Evolutionary conservation across 164 flowering plant genomes (phyloP), one percentile per base, ranked within the genome.

Genomic region (Magnolia officinalis): DNA sequence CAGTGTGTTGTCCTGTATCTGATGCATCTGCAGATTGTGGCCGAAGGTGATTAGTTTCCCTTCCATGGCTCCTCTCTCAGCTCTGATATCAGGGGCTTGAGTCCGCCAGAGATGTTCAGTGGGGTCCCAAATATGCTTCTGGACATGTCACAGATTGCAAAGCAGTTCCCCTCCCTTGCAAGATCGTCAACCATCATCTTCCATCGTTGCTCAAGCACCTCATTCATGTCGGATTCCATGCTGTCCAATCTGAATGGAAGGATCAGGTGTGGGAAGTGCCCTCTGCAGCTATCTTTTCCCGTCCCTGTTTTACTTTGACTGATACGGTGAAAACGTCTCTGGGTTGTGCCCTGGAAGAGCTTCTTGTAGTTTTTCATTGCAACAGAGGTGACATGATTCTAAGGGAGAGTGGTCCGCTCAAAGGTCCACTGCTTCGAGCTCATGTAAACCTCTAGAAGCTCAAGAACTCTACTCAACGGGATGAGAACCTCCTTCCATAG

Each of bases 191-290:
- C 87, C 84, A 85, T 86, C 68, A 87, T 76, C 73, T 61, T 49
- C 90, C 90, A 88, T 61, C 86, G 90, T 37, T 85, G 80, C 81
- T 86, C 90, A 1, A 84, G 85, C 49, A 86, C 89, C 72, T 78
- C 51, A 11, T 75, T 82, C 5, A 72, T 8, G 45, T 79, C 20
- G 0, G 82, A 76, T 7, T 51, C 75, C 11, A 5, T 1, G 9
- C 71, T 55, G 9, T 55, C 67, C 13, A 29, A 61, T 6, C 61
- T 10, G 16, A 31, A 31, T 16, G 71, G 18, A 37, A 89, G 20
- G 14, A 89, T 84, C 84, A 84, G 86, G 70, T 89, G 89, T 0
- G 91, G 88, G 58, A 87, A 87, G 71, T 19, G 88, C 91, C 9
- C 91, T 37, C 89, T 0, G 91, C 87, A 0, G 90, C 87, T 14